Percentiles rank a stretch among this genome's conserved stretches.
phyloP scores from a whole-genome alignment of 2,329 filamentous ascomycete genomes.

The Incumbomyces lentus region DNA sequence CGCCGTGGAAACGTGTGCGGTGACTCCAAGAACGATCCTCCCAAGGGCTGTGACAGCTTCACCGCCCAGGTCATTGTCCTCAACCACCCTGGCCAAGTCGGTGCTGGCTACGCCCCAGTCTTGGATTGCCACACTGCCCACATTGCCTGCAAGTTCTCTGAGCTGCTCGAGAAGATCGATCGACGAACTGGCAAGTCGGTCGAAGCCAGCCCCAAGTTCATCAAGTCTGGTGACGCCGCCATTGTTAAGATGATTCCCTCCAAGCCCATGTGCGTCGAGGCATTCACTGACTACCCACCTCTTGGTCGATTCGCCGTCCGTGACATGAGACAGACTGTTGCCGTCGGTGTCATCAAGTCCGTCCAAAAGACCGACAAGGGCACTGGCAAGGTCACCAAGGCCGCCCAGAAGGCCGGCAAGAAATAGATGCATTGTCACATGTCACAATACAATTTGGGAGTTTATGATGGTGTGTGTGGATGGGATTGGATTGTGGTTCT shows the following conservation, averaged over 20 bases:
- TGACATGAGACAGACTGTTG: conserved; percentile 61
- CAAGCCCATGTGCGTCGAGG: conserved; percentile 99
- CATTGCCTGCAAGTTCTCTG: conserved; percentile 99
- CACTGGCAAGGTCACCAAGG: conserved; percentile 50
- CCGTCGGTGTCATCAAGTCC: conserved; percentile 70
- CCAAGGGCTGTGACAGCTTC: conserved; percentile 81
- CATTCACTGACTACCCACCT: conserved; percentile 99
- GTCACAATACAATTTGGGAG: conserved; percentile 2
- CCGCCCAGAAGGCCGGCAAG: conserved; percentile 19
- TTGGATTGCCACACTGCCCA: conserved; percentile 99
- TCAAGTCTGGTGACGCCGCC: conserved; percentile 99
- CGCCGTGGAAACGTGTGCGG: conserved; percentile 99
- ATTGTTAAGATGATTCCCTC: conserved; percentile 99
- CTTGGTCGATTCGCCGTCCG: conserved; percentile 99
- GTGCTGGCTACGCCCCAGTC: conserved; percentile 97
- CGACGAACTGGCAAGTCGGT: conserved; percentile 98
- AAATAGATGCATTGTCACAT: conserved; percentile 13
- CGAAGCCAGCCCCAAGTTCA: conserved; percentile 91
- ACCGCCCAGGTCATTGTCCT: conserved; percentile 99
- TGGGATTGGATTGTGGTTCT: conserved; percentile 8
- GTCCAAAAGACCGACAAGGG: conserved; percentile 55
- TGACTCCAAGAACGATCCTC: conserved; percentile 99
- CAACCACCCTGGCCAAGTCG: conserved; percentile 99
- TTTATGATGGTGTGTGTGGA: conserved; percentile 8
- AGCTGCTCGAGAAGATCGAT: conserved; percentile 99